phyloP scores from a whole-genome alignment of 2,329 filamentous ascomycete genomes.

The Mollisia scopiformis region DNA sequence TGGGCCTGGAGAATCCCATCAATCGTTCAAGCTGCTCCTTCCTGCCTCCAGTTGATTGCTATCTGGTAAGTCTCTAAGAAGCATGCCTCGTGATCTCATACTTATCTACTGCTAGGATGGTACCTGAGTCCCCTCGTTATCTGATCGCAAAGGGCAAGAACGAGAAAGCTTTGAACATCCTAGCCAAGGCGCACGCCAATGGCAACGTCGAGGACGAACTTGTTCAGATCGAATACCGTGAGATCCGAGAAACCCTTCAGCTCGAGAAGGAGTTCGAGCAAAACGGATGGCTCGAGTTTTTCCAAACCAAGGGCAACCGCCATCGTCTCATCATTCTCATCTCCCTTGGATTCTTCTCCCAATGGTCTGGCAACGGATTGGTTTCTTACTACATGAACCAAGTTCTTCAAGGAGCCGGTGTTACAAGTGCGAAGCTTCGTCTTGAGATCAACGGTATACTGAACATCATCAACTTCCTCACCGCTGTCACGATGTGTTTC shows the following conservation, averaged over 20 bases:
- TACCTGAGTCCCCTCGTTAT: conserved; percentile 44
- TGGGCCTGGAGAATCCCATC: conserved; percentile 40
- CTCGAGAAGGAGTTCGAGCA: conserved; percentile 49
- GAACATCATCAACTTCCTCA: conserved; percentile 32
- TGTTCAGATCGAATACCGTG: conserved; percentile 44
- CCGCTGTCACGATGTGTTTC: conserved; percentile 32
- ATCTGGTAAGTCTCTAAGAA: conserved; percentile 32
- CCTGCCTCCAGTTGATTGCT: conserved; percentile 29
- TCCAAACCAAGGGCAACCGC: conserved; percentile 55
- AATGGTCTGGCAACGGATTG: conserved; percentile 59
- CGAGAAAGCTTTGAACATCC: conserved; percentile 51
- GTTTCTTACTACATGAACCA: conserved; percentile 45
- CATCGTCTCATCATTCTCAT: conserved; percentile 57
- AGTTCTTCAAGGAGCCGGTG: conserved; percentile 40
- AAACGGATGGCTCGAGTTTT: conserved; percentile 49
- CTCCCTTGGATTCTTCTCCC: conserved; percentile 56
- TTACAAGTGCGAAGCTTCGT: conserved; percentile 32
- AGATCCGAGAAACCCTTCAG: conserved; percentile 47
- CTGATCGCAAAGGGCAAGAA: conserved; percentile 48
- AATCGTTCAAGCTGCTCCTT: conserved; percentile 36
- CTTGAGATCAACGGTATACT: conserved; percentile 33
- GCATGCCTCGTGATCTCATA: too few relatives aligned
- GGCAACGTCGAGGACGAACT: conserved; percentile 43
- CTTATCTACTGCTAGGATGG: conserved; percentile 31
- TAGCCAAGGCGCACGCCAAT: conserved; percentile 50